Evolutionary conservation across 768 basidiomycete species (phyloP).

Genomic region (Nidularia pulvinata): DNA sequence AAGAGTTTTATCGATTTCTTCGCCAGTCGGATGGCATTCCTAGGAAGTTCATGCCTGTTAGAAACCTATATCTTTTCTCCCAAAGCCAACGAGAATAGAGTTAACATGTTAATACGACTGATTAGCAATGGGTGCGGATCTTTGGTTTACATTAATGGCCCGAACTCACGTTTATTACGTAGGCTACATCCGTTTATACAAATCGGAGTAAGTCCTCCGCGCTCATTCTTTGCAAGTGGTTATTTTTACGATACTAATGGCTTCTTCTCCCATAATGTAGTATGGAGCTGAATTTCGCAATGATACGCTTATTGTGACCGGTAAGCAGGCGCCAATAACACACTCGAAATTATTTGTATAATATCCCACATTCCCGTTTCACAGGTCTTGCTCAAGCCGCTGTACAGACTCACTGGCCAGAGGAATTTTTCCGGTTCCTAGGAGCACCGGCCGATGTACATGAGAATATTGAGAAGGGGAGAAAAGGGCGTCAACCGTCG

Average conservation of each 20-base stretch:
- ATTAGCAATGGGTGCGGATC: conserved; percentile 29
- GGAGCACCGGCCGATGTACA: not conserved
- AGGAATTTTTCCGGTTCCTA: conserved; percentile 7
- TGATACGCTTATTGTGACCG: conserved; percentile 48
- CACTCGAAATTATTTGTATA: not conserved
- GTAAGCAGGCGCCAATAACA: conserved; percentile 18
- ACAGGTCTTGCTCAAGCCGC: conserved; percentile 51
- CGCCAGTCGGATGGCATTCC: conserved; percentile 27
- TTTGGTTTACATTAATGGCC: too few species aligned
- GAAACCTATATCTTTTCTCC: conserved; percentile 47
- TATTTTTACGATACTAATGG: not conserved
- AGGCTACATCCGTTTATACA: conserved; percentile 60
- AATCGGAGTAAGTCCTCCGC: conserved; percentile 34
- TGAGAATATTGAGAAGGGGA: too few species aligned
- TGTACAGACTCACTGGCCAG: conserved; percentile 25
- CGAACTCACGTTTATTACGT: not conserved
- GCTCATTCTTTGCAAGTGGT: not conserved
- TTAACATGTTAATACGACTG: conserved; percentile 31
- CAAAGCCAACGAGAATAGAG: conserved; percentile 26
- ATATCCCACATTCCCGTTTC: not conserved
- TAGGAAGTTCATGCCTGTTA: conserved; percentile 34
- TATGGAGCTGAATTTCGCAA: conserved; percentile 55
- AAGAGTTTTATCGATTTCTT: conserved; percentile 36
- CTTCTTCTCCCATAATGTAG: conserved; percentile 16
- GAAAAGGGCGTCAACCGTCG: not conserved